These are phyloP conservation scores for Babesia bigemina DNA, from an alignment of 169 alveolate species.

Conservation along the genomic window DNA sequence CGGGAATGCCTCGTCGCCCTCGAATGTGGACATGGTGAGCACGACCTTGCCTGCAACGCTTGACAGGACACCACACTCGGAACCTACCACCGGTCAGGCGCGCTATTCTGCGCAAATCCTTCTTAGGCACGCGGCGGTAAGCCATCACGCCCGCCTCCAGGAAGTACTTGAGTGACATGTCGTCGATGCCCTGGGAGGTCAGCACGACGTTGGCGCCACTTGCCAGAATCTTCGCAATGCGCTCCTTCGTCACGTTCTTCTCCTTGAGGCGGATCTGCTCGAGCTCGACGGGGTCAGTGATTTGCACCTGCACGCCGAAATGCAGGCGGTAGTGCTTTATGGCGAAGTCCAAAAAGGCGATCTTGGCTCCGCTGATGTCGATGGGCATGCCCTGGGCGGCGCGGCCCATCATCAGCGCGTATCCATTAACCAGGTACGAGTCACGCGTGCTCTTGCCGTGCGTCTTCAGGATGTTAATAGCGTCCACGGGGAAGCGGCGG, in stretches of 20 bases:
- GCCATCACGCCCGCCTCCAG: constrained; percentile 97
- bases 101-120: constrained; percentile 95
- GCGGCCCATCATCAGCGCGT: constrained; percentile 91
- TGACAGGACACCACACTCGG: not conserved
- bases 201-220: constrained; percentile 99
- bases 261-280: constrained; percentile 95
- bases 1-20: constrained; percentile 95
- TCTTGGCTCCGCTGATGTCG: constrained; percentile 90
- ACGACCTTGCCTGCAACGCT: constrained; percentile 70
- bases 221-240: constrained; percentile 91
- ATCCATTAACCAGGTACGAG: constrained; percentile 90
- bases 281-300: constrained; percentile 95
- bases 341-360: constrained; percentile 97
- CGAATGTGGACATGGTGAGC: constrained; percentile 91
- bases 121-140: constrained; percentile 94
- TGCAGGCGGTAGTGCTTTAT: constrained; percentile 94
- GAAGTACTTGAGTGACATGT: constrained; percentile 96
- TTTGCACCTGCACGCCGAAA: constrained; percentile 93
- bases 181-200: constrained; percentile 98
- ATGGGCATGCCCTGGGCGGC: constrained; percentile 96
- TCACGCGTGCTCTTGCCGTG: constrained; percentile 95
- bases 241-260: constrained; percentile 95
- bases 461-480: constrained; percentile 91
- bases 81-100: constrained; percentile 90
- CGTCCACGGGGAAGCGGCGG: constrained; percentile 93